Base-by-base conservation (phyloP, 768 basidiomycete species). In the Pleurotus cornucopiae region DNA sequence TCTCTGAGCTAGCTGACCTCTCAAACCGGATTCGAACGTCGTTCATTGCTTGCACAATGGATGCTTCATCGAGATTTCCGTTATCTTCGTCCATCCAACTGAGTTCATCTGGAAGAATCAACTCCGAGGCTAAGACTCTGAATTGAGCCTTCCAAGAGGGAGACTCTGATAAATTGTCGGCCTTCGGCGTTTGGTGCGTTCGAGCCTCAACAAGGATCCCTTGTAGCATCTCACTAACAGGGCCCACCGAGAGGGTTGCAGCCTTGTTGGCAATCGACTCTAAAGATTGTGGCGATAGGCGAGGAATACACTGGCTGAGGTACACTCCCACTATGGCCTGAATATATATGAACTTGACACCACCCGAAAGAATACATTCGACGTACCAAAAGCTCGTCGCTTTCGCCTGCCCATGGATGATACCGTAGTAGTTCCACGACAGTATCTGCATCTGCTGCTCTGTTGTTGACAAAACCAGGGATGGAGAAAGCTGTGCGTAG, bases 81-180 rank as follows among this genome's bases (percentile, higher is more conserved):
- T 73, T 71, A 46, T 83, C 82, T 46, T 80, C 78, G 21, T 80
- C 79, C 76, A 80, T 82, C 85, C 83, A 86, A 11, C 71, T 62
- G 5, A 81, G 61, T 1, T 73, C 64, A 55, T 78, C 74, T 16
- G 79, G 77, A 54, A 71, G 61, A 16, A 82, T 69, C 41, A 86
- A 70, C 1, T 71, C 66, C 7, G 73, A 60, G 21, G 58, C 59
- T 57, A 62, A 67, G 23, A 74, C 63, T 39, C 60, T 64, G 11
- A 34, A 34, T 34, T 34, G 30, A 64, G 67, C 64, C 26, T 67
- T 68, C 78, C 77, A 79, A 6, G 60, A 23, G 46, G 59, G 58
- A 6, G 55, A 9, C 44, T 58, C 9, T 18, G 11, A 54, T 14
- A 12, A 16, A 37, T 48, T 6, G 5, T n/a, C 26, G 23, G 40